These are phyloP conservation scores for Tolypocladium ophioglossoides DNA, from an alignment of 2,329 filamentous ascomycete species.

Conservation along the genomic window DNA sequence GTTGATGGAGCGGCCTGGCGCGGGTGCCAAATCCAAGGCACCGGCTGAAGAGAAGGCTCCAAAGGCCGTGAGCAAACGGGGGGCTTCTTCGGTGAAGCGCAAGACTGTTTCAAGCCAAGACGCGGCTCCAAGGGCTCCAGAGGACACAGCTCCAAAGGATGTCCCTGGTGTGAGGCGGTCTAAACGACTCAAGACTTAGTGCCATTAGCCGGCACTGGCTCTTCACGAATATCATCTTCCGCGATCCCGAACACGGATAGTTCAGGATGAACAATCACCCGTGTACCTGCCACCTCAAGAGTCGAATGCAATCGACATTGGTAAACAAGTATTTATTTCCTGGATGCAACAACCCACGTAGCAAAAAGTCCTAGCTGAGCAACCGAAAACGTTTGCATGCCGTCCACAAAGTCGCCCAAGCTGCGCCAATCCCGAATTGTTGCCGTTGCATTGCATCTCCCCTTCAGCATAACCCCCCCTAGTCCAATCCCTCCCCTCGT, in stretches of 20 bases:
- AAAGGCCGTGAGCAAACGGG: not conserved
- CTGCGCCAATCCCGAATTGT: not conserved
- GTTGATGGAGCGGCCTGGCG: slow-evolving; percentile 36
- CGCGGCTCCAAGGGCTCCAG: not conserved
- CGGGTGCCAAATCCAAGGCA: not conserved
- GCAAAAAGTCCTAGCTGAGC: not conserved
- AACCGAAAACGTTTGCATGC: not conserved
- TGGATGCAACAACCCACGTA: not conserved
- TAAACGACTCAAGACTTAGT: slow-evolving; percentile 4
- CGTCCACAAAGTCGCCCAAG: not conserved
- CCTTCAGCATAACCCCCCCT: not conserved
- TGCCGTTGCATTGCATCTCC: not conserved
- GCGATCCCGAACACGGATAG: not conserved
- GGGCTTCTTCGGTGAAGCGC: slow-evolving; percentile 9
- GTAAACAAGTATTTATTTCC: not conserved
- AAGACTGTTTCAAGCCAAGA: slow-evolving; percentile 10
- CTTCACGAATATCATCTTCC: too few species aligned
- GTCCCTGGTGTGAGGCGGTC: slow-evolving; percentile 4
- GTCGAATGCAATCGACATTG: not conserved
- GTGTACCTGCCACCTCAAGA: not conserved
- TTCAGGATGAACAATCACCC: not conserved
- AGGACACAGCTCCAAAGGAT: not conserved
- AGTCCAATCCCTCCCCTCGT: not conserved
- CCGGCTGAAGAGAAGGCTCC: not conserved
- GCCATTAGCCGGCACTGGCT: not conserved